A percentile compares a stretch with the other conserved stretches of the same genome.
phyloP scores from a whole-genome alignment of 352 stramenopile genomes.

The Phytophthora podocarpi region DNA sequence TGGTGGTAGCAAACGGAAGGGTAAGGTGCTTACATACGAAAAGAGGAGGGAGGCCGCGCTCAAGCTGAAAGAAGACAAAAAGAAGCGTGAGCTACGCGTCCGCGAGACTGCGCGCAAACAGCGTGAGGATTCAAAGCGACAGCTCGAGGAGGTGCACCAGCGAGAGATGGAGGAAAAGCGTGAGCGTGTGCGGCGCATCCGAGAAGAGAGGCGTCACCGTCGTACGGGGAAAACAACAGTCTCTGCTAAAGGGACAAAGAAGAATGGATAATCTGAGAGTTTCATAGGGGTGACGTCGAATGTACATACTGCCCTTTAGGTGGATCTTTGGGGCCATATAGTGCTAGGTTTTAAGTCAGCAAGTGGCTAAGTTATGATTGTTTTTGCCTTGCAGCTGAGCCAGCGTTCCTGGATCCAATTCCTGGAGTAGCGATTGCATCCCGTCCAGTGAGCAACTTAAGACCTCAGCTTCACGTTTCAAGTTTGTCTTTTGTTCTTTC shows the following conservation, averaged over 20 bases:
- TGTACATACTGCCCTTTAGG: slow-evolving; percentile 18
- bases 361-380: not conserved
- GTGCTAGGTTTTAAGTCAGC: not conserved
- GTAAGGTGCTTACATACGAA: slow-evolving; percentile 52
- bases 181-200: slow-evolving; percentile 67
- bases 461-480: slow-evolving; percentile 42
- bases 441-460: slow-evolving; percentile 41
- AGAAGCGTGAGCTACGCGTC: slow-evolving; percentile 58
- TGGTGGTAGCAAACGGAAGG: slow-evolving; percentile 20
- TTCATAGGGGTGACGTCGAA: slow-evolving; percentile 17
- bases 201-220: slow-evolving; percentile 49
- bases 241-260: slow-evolving; percentile 28
- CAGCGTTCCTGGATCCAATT: slow-evolving; percentile 39
- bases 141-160: slow-evolving; percentile 70
- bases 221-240: slow-evolving; percentile 27
- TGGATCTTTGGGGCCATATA: slow-evolving; percentile 4
- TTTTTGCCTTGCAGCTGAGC: slow-evolving; percentile 15
- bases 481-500: slow-evolving; percentile 26
- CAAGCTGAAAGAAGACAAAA: slow-evolving; percentile 80
- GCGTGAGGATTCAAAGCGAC: slow-evolving; percentile 61
- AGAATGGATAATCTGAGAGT: slow-evolving; percentile 17
- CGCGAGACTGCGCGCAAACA: slow-evolving; percentile 70
- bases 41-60: slow-evolving; percentile 57
- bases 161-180: slow-evolving; percentile 72
- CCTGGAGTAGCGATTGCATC: slow-evolving; percentile 47